A percentile compares a stretch with the other conserved stretches of the same genome.
Evolutionary conservation across 1,139 yeast species (phyloP).

Genomic region (Yamadazyma siamensis): DNA sequence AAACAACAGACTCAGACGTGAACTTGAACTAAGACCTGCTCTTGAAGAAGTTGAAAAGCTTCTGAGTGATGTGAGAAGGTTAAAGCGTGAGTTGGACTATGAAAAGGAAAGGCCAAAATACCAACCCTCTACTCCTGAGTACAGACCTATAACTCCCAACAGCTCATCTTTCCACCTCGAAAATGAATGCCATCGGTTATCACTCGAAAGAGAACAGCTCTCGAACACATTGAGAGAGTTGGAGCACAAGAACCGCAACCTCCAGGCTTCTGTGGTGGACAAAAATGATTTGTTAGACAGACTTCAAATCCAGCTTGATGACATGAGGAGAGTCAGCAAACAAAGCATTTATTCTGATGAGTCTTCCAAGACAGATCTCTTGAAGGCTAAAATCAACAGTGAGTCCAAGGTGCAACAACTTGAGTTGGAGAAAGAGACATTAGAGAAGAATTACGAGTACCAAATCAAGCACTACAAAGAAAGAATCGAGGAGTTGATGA

Average conservation of each 20-base stretch:
- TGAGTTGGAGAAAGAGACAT: slow-evolving; percentile 32
- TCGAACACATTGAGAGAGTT: slow-evolving; percentile 17
- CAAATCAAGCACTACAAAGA: slow-evolving; percentile 25
- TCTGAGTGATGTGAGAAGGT: slow-evolving; percentile 15
- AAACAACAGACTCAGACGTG: slow-evolving; percentile 38
- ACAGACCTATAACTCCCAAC: slow-evolving; percentile 6
- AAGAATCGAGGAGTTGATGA: slow-evolving; percentile 14
- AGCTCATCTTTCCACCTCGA: slow-evolving; percentile 9
- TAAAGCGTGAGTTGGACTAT: slow-evolving; percentile 36
- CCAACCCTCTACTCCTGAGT: slow-evolving; percentile 1
- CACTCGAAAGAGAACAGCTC: slow-evolving; percentile 17
- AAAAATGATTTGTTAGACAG: slow-evolving; percentile 33
- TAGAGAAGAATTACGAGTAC: slow-evolving; percentile 28
- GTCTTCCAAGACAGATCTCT: slow-evolving; percentile 29
- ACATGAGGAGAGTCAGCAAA: slow-evolving; percentile 22
- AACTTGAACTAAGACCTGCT: slow-evolving; percentile 11
- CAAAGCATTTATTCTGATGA: slow-evolving; percentile 21
- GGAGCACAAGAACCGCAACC: slow-evolving; percentile 21
- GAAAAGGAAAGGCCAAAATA: slow-evolving; percentile 6
- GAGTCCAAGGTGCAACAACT: slow-evolving; percentile 34
- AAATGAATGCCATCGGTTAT: slow-evolving; percentile 16
- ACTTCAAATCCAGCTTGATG: slow-evolving; percentile 23
- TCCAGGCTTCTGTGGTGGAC: slow-evolving; percentile 16
- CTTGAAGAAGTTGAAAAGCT: slow-evolving; percentile 11
- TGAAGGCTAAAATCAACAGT: slow-evolving; percentile 27